Evolutionary conservation across 306 rosid genomes (phyloP), one percentile per base, ranked within the genome.

Genomic region (Pyrus bretschneideri): DNA sequence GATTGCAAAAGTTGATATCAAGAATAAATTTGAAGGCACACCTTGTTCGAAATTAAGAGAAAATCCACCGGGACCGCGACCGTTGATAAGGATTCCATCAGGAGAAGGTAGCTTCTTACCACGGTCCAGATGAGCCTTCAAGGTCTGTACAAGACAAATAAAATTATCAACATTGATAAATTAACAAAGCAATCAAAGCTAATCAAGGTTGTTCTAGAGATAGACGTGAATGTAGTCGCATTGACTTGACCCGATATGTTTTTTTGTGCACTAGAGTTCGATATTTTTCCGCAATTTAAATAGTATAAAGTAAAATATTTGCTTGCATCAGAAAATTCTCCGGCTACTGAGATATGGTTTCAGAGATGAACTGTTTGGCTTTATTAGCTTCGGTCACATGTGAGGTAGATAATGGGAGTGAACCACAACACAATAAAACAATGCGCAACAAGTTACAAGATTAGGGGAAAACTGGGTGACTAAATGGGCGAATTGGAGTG

Each of bases 1-100:
- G 55, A 15, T 49, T 49, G 21, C 18, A 15, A 49, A 49, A 49
- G 55, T 15, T 49, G 21, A 49, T 49, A 14, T 4, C 54, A 6
- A 46, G 18, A 11, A 4, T 60, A 12, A 23, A 2, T 25, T 13
- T 60, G 31, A 46, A 67, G 17, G 21, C 49, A 38, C 81, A 89
- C 98, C 99, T 88, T 95, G 99, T 80, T 95, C 99, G 4, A 95
- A 97, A 14, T 81, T 88, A 31, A 92, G 73, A 75, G 87, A 76
- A 38, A 83, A 76, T 10, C 89, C 91, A 29, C 87, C 89, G 14
- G 99, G 88, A 23, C 97, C 99, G 4, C 97, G 99, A 71, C 99
- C 99, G 81, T 95, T 95, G 85, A 95, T 89, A 55, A 95, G 99
- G 76, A 95, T 71, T 74, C 97, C 99, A 80, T 95, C 99, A 27